phyloP scores from a whole-genome alignment of 169 alveolate genomes.

The Eimeria maxima region DNA sequence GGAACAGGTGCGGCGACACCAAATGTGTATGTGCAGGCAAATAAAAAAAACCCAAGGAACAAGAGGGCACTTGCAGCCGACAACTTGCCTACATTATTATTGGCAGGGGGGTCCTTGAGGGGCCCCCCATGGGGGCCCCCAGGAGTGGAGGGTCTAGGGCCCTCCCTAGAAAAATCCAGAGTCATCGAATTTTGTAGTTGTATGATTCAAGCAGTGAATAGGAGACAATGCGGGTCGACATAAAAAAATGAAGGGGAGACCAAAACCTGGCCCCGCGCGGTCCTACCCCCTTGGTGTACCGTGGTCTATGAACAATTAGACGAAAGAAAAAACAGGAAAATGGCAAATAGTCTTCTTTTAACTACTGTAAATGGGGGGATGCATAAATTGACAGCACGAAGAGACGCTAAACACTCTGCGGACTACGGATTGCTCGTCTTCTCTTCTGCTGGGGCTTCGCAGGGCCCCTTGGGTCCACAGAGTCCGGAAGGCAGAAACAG shows the following conservation, averaged over 20 bases:
- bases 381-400: neutral
- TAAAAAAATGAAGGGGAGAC: neutral
- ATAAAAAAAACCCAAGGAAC: neutral
- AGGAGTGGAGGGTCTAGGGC: neutral
- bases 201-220: neutral
- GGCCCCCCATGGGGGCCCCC: neutral
- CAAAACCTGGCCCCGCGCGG: neutral
- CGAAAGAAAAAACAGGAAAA: neutral
- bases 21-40: neutral
- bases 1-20: slow-evolving; percentile 48
- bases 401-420: neutral
- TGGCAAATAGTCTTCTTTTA: neutral
- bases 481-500: neutral
- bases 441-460: slow-evolving; percentile 22
- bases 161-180: neutral
- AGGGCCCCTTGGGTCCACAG: neutral
- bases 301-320: neutral
- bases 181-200: neutral
- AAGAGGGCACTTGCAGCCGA: neutral
- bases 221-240: neutral
- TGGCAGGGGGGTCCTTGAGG: slow-evolving; percentile 7
- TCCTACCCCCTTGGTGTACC: slow-evolving; percentile 30
- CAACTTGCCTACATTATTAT: neutral
- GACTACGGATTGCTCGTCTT: neutral
- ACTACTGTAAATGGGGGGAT: neutral